A percentile compares a stretch with the other conserved stretches of the same genome.
Conservation (phyloP, 805 yeast species). For the Ogataea angusta region DNA sequence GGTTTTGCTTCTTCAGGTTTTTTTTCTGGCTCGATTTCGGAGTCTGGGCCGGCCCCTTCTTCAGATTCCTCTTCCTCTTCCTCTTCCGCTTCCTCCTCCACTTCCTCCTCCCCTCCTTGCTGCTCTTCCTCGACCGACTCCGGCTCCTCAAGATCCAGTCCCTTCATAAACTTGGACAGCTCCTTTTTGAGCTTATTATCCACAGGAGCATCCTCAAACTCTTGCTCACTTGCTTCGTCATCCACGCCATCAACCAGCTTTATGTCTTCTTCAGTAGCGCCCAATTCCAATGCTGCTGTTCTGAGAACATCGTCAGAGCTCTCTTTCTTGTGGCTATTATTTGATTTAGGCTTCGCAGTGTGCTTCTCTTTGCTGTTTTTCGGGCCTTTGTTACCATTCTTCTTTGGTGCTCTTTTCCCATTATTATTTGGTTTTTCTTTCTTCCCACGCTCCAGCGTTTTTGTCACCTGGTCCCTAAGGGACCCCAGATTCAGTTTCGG, state of each 20-base stretch:
- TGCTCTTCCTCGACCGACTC: slow-evolving; percentile 33
- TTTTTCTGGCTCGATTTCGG: slow-evolving; percentile 26
- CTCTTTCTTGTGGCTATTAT: slow-evolving; percentile 4
- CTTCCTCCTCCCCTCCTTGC: slow-evolving; percentile 35
- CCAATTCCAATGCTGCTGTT: slow-evolving; percentile 73
- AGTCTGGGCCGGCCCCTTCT: slow-evolving; percentile 15
- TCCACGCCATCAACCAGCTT: slow-evolving; percentile 53
- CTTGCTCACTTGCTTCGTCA: slow-evolving; percentile 49
- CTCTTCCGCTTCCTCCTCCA: slow-evolving; percentile 39
- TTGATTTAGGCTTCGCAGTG: background rate
- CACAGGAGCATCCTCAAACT: slow-evolving; percentile 44
- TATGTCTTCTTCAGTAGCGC: slow-evolving; percentile 84
- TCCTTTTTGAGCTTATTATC: slow-evolving; percentile 50
- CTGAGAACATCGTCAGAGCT: slow-evolving; percentile 40
- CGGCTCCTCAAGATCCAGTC: slow-evolving; percentile 57
- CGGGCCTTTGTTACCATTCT: background rate
- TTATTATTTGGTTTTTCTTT: slow-evolving; percentile 12
- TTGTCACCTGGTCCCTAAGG: slow-evolving; percentile 61
- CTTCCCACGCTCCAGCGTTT: slow-evolving; percentile 37
- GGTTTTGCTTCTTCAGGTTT: slow-evolving; percentile 27
- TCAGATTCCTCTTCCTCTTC: slow-evolving; percentile 35
- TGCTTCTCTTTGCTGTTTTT: background rate
- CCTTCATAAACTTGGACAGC: slow-evolving; percentile 58
- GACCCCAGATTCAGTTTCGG: slow-evolving; percentile 49
- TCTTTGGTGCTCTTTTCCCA: background rate